These are phyloP conservation scores for Termitomyces sp. DNA, from an alignment of 768 basidiomycete genomes.

Conservation along the genomic window DNA sequence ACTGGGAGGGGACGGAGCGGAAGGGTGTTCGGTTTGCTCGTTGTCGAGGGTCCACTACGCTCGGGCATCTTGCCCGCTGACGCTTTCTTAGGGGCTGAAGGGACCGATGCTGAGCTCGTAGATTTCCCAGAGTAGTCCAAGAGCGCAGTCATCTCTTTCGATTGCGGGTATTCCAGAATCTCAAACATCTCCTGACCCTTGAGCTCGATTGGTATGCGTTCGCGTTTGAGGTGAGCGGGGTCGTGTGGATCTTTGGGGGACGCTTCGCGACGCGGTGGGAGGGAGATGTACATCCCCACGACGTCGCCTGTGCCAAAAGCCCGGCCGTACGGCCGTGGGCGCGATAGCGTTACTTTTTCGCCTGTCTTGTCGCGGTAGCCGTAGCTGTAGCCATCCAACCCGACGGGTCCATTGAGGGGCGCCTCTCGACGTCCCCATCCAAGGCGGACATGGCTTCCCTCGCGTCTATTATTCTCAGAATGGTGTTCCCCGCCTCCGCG, in stretches of 20 bases:
- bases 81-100: conserved; percentile 59
- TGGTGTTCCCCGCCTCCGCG: conserved; percentile 62
- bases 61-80: conserved; percentile 69
- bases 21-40: conserved; percentile 31
- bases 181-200: conserved; percentile 99
- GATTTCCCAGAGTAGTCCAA: conserved; percentile 72
- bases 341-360: conserved; percentile 83
- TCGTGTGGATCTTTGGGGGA: conserved; percentile 63
- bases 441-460: conserved; percentile 81
- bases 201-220: conserved; percentile 90
- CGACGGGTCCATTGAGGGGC: conserved; percentile 88
- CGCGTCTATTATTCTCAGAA: conserved; percentile 41
- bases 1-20: conserved; percentile 63
- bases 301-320: conserved; percentile 80
- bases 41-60: conserved; percentile 33
- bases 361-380: conserved; percentile 89
- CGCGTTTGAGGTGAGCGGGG: conserved; percentile 78
- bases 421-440: conserved; percentile 94
- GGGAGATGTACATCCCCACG: conserved; percentile 88
- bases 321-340: conserved; percentile 72
- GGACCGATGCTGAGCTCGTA: conserved; percentile 47
- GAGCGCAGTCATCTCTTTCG: conserved; percentile 89
- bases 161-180: conserved; percentile 79
- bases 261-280: conserved; percentile 64
- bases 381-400: conserved; percentile 92